These are phyloP conservation scores for Serendipita sp. DNA, from an alignment of 768 basidiomycete genomes.

Conservation along the genomic window DNA sequence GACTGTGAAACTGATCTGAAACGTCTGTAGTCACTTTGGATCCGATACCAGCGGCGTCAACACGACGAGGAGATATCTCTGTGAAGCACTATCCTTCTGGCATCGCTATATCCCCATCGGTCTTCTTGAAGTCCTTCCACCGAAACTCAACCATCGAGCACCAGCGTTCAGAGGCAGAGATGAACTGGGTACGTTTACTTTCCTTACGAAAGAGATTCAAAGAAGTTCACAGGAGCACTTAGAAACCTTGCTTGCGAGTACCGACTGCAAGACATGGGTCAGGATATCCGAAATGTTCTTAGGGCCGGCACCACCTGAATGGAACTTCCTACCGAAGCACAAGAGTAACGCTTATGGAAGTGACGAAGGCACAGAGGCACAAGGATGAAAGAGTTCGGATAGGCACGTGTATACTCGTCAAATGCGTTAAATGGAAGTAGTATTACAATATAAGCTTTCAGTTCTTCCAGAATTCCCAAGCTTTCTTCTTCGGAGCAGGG, in stretches of 20 bases:
- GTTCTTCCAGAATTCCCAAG: conserved; percentile 3
- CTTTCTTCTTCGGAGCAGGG: background rate
- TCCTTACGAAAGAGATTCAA: background rate
- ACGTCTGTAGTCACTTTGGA: conserved; percentile 50
- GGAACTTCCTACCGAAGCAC: conserved; percentile 84
- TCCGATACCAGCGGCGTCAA: conserved; percentile 81
- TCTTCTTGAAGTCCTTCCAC: conserved; percentile 65
- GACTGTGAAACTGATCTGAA: conserved; percentile 1
- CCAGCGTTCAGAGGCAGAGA: conserved; percentile 75
- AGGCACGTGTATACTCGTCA: too few species aligned
- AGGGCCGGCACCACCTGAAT: conserved; percentile 67
- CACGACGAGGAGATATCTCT: conserved; percentile 80
- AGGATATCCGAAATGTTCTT: conserved; percentile 92
- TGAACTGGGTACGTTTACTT: conserved; percentile 52
- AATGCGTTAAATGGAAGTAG: too few species aligned
- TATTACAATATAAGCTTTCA: background rate
- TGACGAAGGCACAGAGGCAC: conserved; percentile 30
- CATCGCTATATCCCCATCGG: conserved; percentile 94
- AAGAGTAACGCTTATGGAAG: conserved; percentile 63
- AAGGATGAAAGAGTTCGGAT: conserved; percentile 26
- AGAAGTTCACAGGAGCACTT: too few species aligned
- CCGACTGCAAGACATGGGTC: conserved; percentile 73
- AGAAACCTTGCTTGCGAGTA: conserved; percentile 76
- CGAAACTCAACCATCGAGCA: conserved; percentile 75
- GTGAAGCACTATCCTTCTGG: conserved; percentile 90